Evolutionary conservation across 2,329 filamentous ascomycete genomes (phyloP), one percentile per base, ranked within the genome.

Genomic region (Allantophomopsis lycopodina): DNA sequence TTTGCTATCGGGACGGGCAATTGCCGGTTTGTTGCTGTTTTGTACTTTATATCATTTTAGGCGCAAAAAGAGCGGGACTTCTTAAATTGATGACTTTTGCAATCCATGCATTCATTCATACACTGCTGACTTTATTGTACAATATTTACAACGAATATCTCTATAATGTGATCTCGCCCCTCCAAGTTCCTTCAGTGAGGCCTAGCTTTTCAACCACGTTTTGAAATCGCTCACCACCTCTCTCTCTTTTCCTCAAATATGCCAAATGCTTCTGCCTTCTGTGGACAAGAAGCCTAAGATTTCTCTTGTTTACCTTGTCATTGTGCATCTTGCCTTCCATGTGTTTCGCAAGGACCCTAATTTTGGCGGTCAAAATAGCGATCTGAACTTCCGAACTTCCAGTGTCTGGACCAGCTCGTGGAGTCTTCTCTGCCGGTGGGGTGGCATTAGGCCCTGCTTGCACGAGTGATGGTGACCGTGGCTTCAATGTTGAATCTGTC

Each of bases 351-450:
- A 98, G 60, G 17, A 81, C 78, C 46, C 85, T 71, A 56, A 98
- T 98, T 71, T 95, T 96, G 42, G 86, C 75, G 3, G 91, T 98
- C 57, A 98, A 61, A 50, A 98, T 93, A 35, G 87, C 88, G 48
- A 93, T 86, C 66, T 98, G 91, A n/a, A 98, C 93, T 63, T 98
- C 91, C 6, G 85, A 85, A 51, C 85, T 94, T 30, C 91, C 91
- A 1, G 89, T 98, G 57, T 98, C 91, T 5, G 82, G 83, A 0
- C 91, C 91, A n/a, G 79, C 76, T 23, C 93, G 80, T 37, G 72
- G 71, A 0, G 68, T 69, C 48, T 73, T 72, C 37, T 52, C 54
- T 40, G 48, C 42, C 5, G 50, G 48, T 6, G 48, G 33, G 15
- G 45, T 38, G 10, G 37, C 21, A 15, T 45, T 43, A 12, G 39